phyloP scores from a whole-genome alignment of 495 filamentous ascomycete species.

The Aspergillus steynii region DNA sequence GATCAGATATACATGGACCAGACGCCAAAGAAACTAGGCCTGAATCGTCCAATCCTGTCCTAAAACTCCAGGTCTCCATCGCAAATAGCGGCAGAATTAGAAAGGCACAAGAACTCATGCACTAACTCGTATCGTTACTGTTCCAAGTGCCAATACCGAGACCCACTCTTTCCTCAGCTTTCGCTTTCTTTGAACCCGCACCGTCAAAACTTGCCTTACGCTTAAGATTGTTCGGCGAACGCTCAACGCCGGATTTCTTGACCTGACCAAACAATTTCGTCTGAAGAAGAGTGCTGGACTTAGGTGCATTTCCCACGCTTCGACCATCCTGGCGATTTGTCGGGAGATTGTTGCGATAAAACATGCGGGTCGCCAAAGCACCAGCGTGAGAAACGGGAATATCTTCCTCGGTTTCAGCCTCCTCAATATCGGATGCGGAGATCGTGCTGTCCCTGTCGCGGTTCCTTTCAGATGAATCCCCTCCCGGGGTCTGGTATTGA shows the following conservation, averaged over 20 bases:
- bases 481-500: slow-evolving; percentile 58
- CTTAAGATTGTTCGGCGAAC: slow-evolving; percentile 47
- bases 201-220: slow-evolving; percentile 55
- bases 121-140: slow-evolving; percentile 2
- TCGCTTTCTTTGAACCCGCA: slow-evolving; percentile 59
- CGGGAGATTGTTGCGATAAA: slow-evolving; percentile 40
- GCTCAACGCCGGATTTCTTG: slow-evolving; percentile 55
- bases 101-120: background rate
- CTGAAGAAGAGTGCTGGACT: slow-evolving; percentile 52
- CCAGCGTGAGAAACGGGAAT: slow-evolving; percentile 54
- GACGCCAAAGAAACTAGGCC: slow-evolving; percentile 13
- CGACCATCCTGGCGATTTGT: slow-evolving; percentile 21
- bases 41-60: background rate
- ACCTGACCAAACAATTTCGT: slow-evolving; percentile 69
- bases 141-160: slow-evolving; percentile 60
- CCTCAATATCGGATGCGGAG: slow-evolving; percentile 74
- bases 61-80: background rate
- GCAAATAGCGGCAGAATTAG: background rate
- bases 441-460: slow-evolving; percentile 86
- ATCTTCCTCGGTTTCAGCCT: slow-evolving; percentile 57
- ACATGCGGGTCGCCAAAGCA: slow-evolving; percentile 52
- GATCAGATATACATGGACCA: slow-evolving; percentile 8
- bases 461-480: slow-evolving; percentile 49
- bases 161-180: slow-evolving; percentile 56
- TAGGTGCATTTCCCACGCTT: slow-evolving; percentile 29